Base-by-base conservation (phyloP, 129 eudicot species). In the Arctium lappa region DNA sequence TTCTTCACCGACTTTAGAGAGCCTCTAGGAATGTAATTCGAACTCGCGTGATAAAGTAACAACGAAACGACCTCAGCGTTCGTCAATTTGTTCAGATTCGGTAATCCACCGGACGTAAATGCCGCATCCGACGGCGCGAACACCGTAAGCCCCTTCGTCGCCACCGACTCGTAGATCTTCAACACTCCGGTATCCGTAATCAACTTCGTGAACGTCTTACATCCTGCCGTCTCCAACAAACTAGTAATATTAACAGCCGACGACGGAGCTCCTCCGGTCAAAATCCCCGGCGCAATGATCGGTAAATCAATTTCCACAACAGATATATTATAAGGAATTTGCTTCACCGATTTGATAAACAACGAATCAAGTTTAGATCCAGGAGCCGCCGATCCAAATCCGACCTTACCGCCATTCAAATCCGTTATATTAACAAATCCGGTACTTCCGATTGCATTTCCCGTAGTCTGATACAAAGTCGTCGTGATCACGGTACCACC, bases 371-470 rank as follows among this genome's bases (percentile, higher is more conserved):
- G 87, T 3, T 74, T 72, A 4, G 94, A 88, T 60, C 89, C 91
- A 1, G 89, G 74, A 22, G 50, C 79, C 10, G 78, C 94, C 9
- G 97, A 92, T 32, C 97, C 94, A 83, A 95, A 95, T 6, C 88
- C 91, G 71, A 92, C 94, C 74, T 88, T 87, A 1, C 92, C 93
- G 3, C 93, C 94, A 15, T 79, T 86, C 8, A 89, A 60, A 77
- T 95, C 97, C 3, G 98, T 95, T 13, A 95, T 95, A 74, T 95
- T 95, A 48, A 95, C 94, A 33, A 81, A 86, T 1, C 98, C 98
- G 11, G 86, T 75, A 1, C 75, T 65, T 0, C 86, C 86, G 9
- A 13, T 70, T 27, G 97, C 93, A 1, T 60, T 79, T n/a, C 98
- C 98, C 73, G 97, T 92, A 29, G 98, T 95, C 42, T 95, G 98